A percentile compares a stretch with the other conserved stretches of the same genome.
phyloP scores from a whole-genome alignment of 495 filamentous ascomycete genomes.

The Lophium mytilinum region DNA sequence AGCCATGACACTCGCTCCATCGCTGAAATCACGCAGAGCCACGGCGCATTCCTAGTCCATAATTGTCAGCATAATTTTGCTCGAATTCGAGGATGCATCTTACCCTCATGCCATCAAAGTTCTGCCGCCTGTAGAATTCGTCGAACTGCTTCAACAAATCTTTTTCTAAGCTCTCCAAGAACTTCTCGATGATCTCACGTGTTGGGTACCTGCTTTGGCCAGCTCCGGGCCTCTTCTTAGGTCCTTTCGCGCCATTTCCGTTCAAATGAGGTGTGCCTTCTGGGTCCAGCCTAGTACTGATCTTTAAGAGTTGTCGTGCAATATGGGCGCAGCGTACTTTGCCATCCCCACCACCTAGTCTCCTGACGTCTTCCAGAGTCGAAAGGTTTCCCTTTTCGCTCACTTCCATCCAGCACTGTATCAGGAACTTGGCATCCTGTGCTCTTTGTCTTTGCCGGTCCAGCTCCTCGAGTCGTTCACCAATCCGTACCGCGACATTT shows the following conservation, averaged over 20 bases:
- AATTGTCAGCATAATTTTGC: not conserved
- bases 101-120: slow-evolving; percentile 80
- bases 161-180: slow-evolving; percentile 90
- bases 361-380: slow-evolving; percentile 69
- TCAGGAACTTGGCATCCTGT: slow-evolving; percentile 85
- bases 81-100: not conserved
- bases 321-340: slow-evolving; percentile 86
- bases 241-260: slow-evolving; percentile 35
- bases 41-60: slow-evolving; percentile 57
- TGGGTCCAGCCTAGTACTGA: slow-evolving; percentile 76
- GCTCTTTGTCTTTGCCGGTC: slow-evolving; percentile 86
- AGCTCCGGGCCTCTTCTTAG: slow-evolving; percentile 36
- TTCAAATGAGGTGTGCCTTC: slow-evolving; percentile 57
- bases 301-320: slow-evolving; percentile 77
- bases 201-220: slow-evolving; percentile 56
- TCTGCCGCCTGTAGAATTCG: slow-evolving; percentile 84
- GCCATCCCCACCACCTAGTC: slow-evolving; percentile 70
- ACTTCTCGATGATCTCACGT: slow-evolving; percentile 89
- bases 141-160: slow-evolving; percentile 95
- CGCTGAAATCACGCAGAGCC: slow-evolving; percentile 91
- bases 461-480: slow-evolving; percentile 84
- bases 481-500: slow-evolving; percentile 87
- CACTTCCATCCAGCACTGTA: slow-evolving; percentile 93
- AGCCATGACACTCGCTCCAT: slow-evolving; percentile 85
- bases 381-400: slow-evolving; percentile 75